Percentiles rank a stretch among this genome's conserved stretches.
phyloP scores from a whole-genome alignment of 257 asterid species.

The Marsdenia floribunda region DNA sequence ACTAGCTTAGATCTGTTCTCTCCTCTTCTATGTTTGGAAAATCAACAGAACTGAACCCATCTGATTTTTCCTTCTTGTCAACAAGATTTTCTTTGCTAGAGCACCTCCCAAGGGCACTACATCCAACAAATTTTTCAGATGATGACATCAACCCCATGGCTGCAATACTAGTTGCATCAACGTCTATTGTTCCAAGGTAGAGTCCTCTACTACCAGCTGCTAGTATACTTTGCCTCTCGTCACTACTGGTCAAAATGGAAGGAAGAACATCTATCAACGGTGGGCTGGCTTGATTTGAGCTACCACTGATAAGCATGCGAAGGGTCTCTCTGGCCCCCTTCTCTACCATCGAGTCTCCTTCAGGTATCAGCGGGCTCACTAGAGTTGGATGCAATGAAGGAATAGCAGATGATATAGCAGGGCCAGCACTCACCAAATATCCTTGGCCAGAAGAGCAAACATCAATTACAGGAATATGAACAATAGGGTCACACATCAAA shows the following conservation, averaged over 20 bases:
- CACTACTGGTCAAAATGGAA: constrained; percentile 34
- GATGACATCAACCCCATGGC: constrained; percentile 32
- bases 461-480: constrained; percentile 84
- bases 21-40: background rate
- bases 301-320: constrained; percentile 64
- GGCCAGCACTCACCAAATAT: constrained; percentile 78
- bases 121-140: constrained; percentile 4
- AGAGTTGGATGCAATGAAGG: constrained; percentile 47
- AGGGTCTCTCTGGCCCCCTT: constrained; percentile 90
- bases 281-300: constrained; percentile 58
- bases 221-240: constrained; percentile 34
- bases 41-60: background rate
- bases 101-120: background rate
- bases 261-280: constrained; percentile 56
- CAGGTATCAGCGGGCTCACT: constrained; percentile 49
- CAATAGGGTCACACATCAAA: constrained; percentile 79
- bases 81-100: background rate
- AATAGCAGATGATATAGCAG: constrained; percentile 53
- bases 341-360: constrained; percentile 55
- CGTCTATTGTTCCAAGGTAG: constrained; percentile 50
- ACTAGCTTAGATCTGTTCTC: background rate
- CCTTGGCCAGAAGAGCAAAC: constrained; percentile 92
- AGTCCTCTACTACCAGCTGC: constrained; percentile 69
- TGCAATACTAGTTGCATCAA: constrained; percentile 27
- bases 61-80: constrained; percentile 6